Evolutionary conservation across 768 basidiomycete species (phyloP), one percentile per base, ranked within the genome.

Genomic region (Suillus sp.): DNA sequence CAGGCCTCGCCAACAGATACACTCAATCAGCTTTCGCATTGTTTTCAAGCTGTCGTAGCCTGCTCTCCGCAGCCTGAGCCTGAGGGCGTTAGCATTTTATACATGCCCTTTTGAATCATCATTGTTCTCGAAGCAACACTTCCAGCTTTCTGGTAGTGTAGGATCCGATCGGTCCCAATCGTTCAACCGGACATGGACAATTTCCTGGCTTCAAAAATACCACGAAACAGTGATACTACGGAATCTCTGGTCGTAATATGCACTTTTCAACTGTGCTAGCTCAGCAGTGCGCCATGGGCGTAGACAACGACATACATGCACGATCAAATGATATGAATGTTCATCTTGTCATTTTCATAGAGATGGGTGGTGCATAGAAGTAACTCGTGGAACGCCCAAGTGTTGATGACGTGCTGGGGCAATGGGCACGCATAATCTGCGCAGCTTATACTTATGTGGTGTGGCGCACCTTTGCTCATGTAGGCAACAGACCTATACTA

Each of bases 251-350:
- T 53, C 5, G 34, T 66, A 9, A 38, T 71, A 53, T 45, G 53
- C 54, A 13, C 60, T 68, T 60, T 18, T 27, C 25, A 18, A 53
- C 68, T 10, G 20, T 38, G 59, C 43, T 70, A 59, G 65, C 62
- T 80, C 35, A 78, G 80, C 43, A 61, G 72, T 16, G 70, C 74
- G 8, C 78, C 76, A 14, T 81, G 79, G 78, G 79, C 79, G 30
- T 80, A 79, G 66, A 68, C 3, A 58, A 50, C 16, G 48, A 27
- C 16, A 50, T 27, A 7, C 14, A 30, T 50, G 27, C 48, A 50
- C 16, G 3, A 30, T 50, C 27, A 9, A 1, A 27, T 18, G 50
- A 51, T 9, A 10, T 30, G 18, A 51, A 11, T 18, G 18, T 4
- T 2, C 27, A 16, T 47, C 25, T 8, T 50, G 48, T 8, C 13